These are phyloP conservation scores for Gnetum montanum DNA, from an alignment of 75 land plant genomes.

Conservation along the genomic window DNA sequence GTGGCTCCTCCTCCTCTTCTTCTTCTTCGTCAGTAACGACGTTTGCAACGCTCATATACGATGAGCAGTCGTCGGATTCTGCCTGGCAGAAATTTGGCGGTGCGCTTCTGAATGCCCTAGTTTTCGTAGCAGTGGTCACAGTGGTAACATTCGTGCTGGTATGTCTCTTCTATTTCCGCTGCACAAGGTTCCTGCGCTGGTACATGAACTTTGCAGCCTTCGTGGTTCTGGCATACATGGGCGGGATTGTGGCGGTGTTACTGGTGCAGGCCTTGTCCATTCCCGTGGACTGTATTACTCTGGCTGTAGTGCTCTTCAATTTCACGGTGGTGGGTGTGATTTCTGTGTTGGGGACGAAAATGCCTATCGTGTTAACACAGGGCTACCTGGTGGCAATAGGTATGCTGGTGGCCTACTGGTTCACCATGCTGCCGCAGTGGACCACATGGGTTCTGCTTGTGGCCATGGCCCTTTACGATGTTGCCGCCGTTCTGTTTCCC, in stretches of 20 bases:
- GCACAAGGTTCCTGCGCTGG: constrained; percentile 52
- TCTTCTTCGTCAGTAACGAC: constrained; percentile 20
- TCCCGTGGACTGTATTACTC: constrained; percentile 75
- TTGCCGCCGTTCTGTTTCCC: constrained; percentile 91
- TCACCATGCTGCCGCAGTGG: constrained; percentile 92
- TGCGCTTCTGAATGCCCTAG: constrained; percentile 75
- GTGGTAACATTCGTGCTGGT: constrained; percentile 75
- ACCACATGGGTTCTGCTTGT: constrained; percentile 90
- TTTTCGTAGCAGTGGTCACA: constrained; percentile 70
- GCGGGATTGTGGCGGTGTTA: constrained; percentile 54
- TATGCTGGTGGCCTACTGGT: constrained; percentile 90
- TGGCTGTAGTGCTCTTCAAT: constrained; percentile 47
- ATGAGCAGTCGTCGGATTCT: constrained; percentile 52
- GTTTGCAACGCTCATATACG: constrained; percentile 54
- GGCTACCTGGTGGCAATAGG: constrained; percentile 77
- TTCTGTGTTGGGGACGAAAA: constrained; percentile 54
- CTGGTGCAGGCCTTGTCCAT: constrained; percentile 37
- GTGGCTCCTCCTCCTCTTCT: constrained; percentile 12
- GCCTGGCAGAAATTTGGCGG: constrained; percentile 61
- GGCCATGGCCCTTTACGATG: constrained; percentile 89
- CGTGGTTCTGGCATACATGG: constrained; percentile 66
- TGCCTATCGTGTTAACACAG: constrained; percentile 76
- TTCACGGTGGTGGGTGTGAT: constrained; percentile 76
- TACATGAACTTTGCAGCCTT: constrained; percentile 88
- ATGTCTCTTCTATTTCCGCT: constrained; percentile 78